Evolutionary conservation across 23 red algal genomes (phyloP).

Genomic region (Gracilaria caudata): DNA sequence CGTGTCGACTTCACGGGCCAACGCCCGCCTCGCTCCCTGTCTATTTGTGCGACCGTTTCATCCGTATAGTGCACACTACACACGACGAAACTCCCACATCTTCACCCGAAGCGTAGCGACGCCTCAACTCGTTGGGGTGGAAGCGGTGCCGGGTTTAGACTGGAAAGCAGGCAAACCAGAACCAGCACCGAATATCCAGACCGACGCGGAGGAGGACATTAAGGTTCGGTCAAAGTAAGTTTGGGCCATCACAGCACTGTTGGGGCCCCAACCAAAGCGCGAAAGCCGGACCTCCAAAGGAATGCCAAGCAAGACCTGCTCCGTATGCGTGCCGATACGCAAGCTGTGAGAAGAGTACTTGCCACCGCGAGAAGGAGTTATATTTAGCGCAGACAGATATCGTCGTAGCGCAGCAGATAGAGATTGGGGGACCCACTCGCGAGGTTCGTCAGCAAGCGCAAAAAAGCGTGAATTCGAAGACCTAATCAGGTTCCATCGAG

Average conservation of each 20-base stretch:
- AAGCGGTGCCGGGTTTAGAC: too few species aligned
- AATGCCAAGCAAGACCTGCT: conserved; percentile 17
- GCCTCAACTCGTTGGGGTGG: too few species aligned
- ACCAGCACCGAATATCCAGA: conserved; percentile 60
- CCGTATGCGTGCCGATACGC: conserved; percentile 37
- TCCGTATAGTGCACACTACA: too few species aligned
- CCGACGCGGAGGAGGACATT: background rate
- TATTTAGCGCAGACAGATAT: background rate
- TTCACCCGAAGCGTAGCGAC: too few species aligned
- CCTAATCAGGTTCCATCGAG: background rate
- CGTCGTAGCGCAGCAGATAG: background rate
- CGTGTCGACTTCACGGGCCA: too few species aligned
- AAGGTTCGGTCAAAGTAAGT: conserved; percentile 43
- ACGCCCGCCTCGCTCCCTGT: too few species aligned
- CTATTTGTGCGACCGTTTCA: too few species aligned
- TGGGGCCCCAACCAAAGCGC: conserved; percentile 32
- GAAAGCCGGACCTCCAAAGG: conserved; percentile 11
- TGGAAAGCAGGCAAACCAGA: too few species aligned
- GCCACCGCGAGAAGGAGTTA: background rate
- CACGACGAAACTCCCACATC: too few species aligned
- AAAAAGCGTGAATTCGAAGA: background rate
- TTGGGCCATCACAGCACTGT: background rate
- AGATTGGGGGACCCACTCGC: background rate
- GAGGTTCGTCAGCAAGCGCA: background rate
- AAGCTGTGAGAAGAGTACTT: conserved; percentile 35